These are phyloP conservation scores for Rhizophagus prolifer DNA, from an alignment of 192 early-diverging fungal genomes.

Conservation along the genomic window DNA sequence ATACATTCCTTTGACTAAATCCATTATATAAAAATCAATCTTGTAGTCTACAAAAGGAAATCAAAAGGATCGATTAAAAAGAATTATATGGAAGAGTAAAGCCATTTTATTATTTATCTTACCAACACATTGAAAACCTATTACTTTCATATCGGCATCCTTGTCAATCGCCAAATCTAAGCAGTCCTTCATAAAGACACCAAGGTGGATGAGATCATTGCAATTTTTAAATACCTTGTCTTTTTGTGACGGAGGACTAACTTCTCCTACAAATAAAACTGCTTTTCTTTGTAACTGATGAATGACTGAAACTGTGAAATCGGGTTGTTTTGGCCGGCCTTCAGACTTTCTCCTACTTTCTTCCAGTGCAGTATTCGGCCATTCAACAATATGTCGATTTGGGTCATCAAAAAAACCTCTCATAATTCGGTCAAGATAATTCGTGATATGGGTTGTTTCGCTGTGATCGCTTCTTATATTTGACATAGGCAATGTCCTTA, in stretches of 20 bases:
- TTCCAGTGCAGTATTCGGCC: neutral
- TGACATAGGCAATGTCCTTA: neutral
- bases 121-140: slow-evolving; percentile 19
- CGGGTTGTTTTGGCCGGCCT: slow-evolving; percentile 10
- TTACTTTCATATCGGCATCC: neutral
- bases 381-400: neutral
- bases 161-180: neutral
- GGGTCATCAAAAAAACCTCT: neutral
- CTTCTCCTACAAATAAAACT: slow-evolving; percentile 14
- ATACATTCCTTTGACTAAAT: slow-evolving; percentile 21
- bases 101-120: slow-evolving; percentile 13
- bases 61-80: neutral
- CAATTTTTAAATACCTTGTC: slow-evolving; percentile 10
- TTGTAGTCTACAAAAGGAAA: neutral
- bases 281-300: slow-evolving; percentile 6
- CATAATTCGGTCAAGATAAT: slow-evolving; percentile 9
- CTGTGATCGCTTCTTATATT: neutral
- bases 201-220: neutral
- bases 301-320: slow-evolving; percentile 10
- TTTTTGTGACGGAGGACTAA: slow-evolving; percentile 13
- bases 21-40: slow-evolving; percentile 24
- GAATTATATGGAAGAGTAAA: neutral
- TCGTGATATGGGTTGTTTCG: neutral
- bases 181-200: neutral
- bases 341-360: slow-evolving; percentile 16